Conservation (phyloP, 805 yeast genomes). For the Candida glaebosa region DNA sequence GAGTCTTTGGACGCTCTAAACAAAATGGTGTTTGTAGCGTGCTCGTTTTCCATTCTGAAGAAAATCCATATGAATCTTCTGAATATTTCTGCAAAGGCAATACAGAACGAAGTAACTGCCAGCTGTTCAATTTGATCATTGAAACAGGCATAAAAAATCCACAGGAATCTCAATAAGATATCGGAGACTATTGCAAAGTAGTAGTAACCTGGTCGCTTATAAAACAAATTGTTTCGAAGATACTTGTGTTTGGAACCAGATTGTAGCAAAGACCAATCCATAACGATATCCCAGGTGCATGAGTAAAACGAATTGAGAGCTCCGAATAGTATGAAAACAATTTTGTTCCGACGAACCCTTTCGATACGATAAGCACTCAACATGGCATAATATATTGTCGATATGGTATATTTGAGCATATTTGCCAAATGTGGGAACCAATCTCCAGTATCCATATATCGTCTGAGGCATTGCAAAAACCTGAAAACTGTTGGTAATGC, state of each 20-base stretch:
- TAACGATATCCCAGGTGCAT: constrained; percentile 81
- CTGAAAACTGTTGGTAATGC: constrained; percentile 90
- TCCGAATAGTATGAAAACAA: constrained; percentile 71
- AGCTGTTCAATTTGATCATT: constrained; percentile 78
- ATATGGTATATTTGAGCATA: constrained; percentile 68
- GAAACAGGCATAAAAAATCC: constrained; percentile 87
- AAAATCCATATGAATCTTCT: constrained; percentile 88
- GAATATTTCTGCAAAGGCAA: constrained; percentile 77
- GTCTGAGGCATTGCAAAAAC: constrained; percentile 82
- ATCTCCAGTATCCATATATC: constrained; percentile 90
- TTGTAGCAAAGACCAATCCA: constrained; percentile 95
- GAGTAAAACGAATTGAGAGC: constrained; percentile 66
- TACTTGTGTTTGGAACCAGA: constrained; percentile 52
- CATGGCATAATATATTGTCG: constrained; percentile 65
- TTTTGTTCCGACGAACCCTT: constrained; percentile 36
- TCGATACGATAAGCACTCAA: constrained; percentile 78
- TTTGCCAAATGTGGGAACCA: constrained; percentile 96
- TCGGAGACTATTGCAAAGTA: constrained; percentile 74
- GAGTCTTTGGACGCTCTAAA: constrained; percentile 86
- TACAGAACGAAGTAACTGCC: constrained; percentile 77
- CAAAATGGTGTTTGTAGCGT: constrained; percentile 80
- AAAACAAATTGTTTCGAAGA: constrained; percentile 71
- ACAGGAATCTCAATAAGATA: constrained; percentile 76
- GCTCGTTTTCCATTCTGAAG: constrained; percentile 95
- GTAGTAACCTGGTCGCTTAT: constrained; percentile 47